Base-by-base conservation (phyloP, 345 rosid species). In the Boechera stricta region DNA sequence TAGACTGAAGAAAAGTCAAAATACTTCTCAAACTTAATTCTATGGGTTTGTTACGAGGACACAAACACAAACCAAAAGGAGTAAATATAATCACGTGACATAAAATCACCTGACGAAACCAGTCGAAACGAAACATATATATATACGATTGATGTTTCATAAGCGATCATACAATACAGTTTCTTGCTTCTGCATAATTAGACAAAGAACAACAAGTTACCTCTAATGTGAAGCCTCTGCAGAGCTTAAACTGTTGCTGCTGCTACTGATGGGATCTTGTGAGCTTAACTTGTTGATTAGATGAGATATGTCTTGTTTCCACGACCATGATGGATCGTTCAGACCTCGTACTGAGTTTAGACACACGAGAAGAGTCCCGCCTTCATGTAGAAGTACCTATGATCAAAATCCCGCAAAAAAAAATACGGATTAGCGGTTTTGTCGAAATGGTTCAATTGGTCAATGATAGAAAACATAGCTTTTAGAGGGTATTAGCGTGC, bases 361-460 rank as follows among this genome's bases (percentile, higher is more conserved):
- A 73, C 99, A 92, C 71, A 92, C 98, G 2, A 92, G 87, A 51
- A 94, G 92, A 24, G 99, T 90, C 28, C 97, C 98, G 0, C 98
- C 97, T 85, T 94, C 98, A 29, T 92, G 98, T 79, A 90, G 58
- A 73, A 94, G 96, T 69, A 94, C 97, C 98, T 94, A 88, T 11
- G 33, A 71, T 42, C 64, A 51, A 16, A 12, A 77, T 48, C 11
- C 49, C 15, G 7, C 1, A 21, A 21, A 64, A 31, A 31, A 26
- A 26, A 38, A 18, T 6, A 26, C 12, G 32, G 49, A 36, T 26
- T 12, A 55, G 47, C 1, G 29, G 38, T 10, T 47, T n/a, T 6
- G n/a, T 52, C 56, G 0, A 28, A 28, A 28, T 28, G 29, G 3
- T 28, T 2, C 29, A 28, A 28, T 28, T 28, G 29, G 13, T 28